A percentile compares a stretch with the other conserved stretches of the same genome.
These are phyloP conservation scores for Tephrocybe sp. DNA, from an alignment of 768 basidiomycete genomes.

Conservation along the genomic window DNA sequence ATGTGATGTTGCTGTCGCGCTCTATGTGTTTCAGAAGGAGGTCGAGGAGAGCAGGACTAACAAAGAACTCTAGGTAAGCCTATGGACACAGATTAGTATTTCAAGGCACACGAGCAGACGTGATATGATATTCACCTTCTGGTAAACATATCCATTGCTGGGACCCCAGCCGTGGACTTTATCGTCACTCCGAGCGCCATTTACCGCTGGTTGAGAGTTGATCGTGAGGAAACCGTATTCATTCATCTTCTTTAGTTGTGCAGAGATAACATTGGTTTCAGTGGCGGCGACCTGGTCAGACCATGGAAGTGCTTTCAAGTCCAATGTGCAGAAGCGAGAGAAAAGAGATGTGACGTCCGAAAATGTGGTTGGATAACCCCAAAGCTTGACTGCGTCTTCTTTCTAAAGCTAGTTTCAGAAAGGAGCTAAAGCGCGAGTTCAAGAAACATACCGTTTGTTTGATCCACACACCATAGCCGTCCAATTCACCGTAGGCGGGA, in stretches of 20 bases:
- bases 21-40: constrained; percentile 80
- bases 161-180: constrained; percentile 93
- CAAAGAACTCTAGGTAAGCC: constrained; percentile 98
- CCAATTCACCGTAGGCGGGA: constrained; percentile 97
- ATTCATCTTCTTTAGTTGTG: constrained; percentile 82
- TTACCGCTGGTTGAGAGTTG: constrained; percentile 95
- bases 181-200: constrained; percentile 84
- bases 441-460: constrained; percentile 68
- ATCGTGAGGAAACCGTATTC: constrained; percentile 92
- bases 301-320: constrained; percentile 86
- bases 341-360: constrained; percentile 75
- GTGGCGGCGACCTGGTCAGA: constrained; percentile 83
- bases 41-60: constrained; percentile 68
- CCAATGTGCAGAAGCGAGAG: constrained; percentile 73
- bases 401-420: constrained; percentile 43
- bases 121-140: constrained; percentile 58
- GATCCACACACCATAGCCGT: constrained; percentile 92
- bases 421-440: constrained; percentile 7
- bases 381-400: constrained; percentile 82
- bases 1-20: constrained; percentile 84
- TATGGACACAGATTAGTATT: constrained; percentile 24
- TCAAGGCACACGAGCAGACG: not conserved
- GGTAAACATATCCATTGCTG: constrained; percentile 90
- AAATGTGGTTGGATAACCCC: constrained; percentile 75
- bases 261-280: constrained; percentile 81